Conservation (phyloP, 352 stramenopile genomes). For the Phytophthora hybrid region DNA sequence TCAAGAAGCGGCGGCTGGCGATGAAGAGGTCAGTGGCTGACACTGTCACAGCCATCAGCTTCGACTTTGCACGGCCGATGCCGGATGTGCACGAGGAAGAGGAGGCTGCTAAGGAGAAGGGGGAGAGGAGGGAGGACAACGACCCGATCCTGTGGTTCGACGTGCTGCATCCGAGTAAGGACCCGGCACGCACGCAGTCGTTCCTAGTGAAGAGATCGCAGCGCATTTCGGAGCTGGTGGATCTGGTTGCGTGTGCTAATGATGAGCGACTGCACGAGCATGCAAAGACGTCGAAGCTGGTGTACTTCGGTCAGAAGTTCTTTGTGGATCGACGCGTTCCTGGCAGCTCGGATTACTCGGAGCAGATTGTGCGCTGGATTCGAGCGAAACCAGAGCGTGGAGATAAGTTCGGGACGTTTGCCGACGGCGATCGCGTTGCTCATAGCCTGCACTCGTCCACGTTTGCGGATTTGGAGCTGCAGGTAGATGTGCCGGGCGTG, state of each 20-base stretch:
- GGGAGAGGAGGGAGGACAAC: slow-evolving; percentile 21
- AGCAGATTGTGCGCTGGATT: slow-evolving; percentile 67
- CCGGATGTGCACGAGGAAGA: slow-evolving; percentile 21
- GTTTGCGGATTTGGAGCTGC: slow-evolving; percentile 64
- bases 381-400: slow-evolving; percentile 40
- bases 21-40: slow-evolving; percentile 69
- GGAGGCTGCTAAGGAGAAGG: background rate
- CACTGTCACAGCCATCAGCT: slow-evolving; percentile 63
- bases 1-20: slow-evolving; percentile 54
- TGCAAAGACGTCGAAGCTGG: slow-evolving; percentile 51
- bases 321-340: slow-evolving; percentile 60
- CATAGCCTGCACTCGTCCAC: slow-evolving; percentile 51
- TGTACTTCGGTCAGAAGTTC: slow-evolving; percentile 71
- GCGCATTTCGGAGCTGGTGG: slow-evolving; percentile 57
- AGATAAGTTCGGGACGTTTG: slow-evolving; percentile 40
- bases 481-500: slow-evolving; percentile 63
- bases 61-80: slow-evolving; percentile 65
- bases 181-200: slow-evolving; percentile 69
- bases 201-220: slow-evolving; percentile 78
- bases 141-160: slow-evolving; percentile 79
- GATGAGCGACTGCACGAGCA: slow-evolving; percentile 66
- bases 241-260: slow-evolving; percentile 71
- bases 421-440: slow-evolving; percentile 2
- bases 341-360: slow-evolving; percentile 61
- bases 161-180: slow-evolving; percentile 76